These are phyloP conservation scores for Aspergillus puulaauensis DNA, from an alignment of 2,329 filamentous ascomycete species.

Conservation along the genomic window DNA sequence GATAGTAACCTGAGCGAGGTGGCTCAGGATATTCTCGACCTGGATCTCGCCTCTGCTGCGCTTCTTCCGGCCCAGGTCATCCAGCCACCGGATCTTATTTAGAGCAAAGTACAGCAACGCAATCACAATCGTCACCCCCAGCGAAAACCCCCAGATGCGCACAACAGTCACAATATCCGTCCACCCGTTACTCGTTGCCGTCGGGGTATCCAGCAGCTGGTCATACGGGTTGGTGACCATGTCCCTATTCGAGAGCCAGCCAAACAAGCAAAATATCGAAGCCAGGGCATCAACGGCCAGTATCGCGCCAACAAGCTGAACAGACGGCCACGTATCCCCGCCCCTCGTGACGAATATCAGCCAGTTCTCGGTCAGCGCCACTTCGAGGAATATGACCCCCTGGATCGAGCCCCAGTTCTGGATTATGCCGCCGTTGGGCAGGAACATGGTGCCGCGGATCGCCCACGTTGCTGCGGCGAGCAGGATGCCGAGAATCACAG, in stretches of 20 bases:
- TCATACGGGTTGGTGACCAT: slow-evolving; percentile 34
- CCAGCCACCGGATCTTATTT: slow-evolving; percentile 45
- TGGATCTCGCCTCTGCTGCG: slow-evolving; percentile 49
- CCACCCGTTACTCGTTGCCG: slow-evolving; percentile 52
- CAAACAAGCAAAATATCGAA: slow-evolving; percentile 73
- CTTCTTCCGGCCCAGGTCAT: slow-evolving; percentile 49
- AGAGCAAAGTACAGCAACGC: slow-evolving; percentile 51
- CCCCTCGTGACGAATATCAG: slow-evolving; percentile 94
- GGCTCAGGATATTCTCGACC: slow-evolving; percentile 52
- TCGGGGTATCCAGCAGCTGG: neutral
- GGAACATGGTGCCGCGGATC: slow-evolving; percentile 68
- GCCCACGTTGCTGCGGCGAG: slow-evolving; percentile 74
- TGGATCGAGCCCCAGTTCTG: slow-evolving; percentile 73
- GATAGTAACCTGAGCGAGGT: slow-evolving; percentile 49
- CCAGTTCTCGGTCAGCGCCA: slow-evolving; percentile 93
- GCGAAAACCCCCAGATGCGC: slow-evolving; percentile 52
- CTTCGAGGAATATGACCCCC: slow-evolving; percentile 82
- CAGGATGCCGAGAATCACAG: slow-evolving; percentile 58
- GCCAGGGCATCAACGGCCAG: slow-evolving; percentile 69
- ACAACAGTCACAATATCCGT: slow-evolving; percentile 58
- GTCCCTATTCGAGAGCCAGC: slow-evolving; percentile 64
- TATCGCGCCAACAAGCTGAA: slow-evolving; percentile 70
- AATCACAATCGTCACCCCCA: slow-evolving; percentile 52
- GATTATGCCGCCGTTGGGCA: slow-evolving; percentile 69
- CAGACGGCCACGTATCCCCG: slow-evolving; percentile 69